phyloP scores from a whole-genome alignment of 768 basidiomycete genomes.

The Russula olivacea region DNA sequence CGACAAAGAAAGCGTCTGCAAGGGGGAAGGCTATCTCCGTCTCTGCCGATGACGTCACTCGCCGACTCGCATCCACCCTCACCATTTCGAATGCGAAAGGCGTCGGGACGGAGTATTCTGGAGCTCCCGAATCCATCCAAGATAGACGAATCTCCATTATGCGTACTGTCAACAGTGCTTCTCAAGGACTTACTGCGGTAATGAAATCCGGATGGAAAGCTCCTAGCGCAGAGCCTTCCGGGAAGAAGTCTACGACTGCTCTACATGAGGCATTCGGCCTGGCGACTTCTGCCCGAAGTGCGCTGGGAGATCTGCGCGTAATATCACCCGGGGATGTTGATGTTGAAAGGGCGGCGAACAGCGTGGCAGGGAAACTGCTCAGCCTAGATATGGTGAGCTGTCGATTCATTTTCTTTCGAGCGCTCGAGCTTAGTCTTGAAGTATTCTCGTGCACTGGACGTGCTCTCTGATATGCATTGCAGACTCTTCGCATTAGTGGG shows the following conservation, averaged over 20 bases:
- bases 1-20: neutral
- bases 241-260: slow-evolving; percentile 28
- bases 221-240: slow-evolving; percentile 29
- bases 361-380: slow-evolving; percentile 61
- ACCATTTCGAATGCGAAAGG: slow-evolving; percentile 28
- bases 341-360: slow-evolving; percentile 67
- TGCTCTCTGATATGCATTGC: slow-evolving; percentile 44
- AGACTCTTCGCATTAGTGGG: slow-evolving; percentile 35
- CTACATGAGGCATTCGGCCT: slow-evolving; percentile 32
- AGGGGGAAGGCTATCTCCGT: neutral
- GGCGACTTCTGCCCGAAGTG: slow-evolving; percentile 38
- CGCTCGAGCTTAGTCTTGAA: slow-evolving; percentile 28
- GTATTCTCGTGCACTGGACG: slow-evolving; percentile 46
- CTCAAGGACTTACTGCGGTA: slow-evolving; percentile 48
- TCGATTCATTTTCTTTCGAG: neutral
- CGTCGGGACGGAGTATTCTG: neutral
- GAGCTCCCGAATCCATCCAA: neutral
- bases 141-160: slow-evolving; percentile 38
- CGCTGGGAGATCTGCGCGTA: slow-evolving; percentile 44
- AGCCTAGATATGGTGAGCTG: slow-evolving; percentile 62
- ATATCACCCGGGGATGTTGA: slow-evolving; percentile 47
- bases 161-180: slow-evolving; percentile 57
- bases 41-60: slow-evolving; percentile 27
- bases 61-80: slow-evolving; percentile 27
- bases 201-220: slow-evolving; percentile 59